Percentiles rank a stretch among this genome's conserved stretches.
Evolutionary conservation across 371 early-diverging fungal genomes (phyloP).

Genomic region (Mucor sp.): DNA sequence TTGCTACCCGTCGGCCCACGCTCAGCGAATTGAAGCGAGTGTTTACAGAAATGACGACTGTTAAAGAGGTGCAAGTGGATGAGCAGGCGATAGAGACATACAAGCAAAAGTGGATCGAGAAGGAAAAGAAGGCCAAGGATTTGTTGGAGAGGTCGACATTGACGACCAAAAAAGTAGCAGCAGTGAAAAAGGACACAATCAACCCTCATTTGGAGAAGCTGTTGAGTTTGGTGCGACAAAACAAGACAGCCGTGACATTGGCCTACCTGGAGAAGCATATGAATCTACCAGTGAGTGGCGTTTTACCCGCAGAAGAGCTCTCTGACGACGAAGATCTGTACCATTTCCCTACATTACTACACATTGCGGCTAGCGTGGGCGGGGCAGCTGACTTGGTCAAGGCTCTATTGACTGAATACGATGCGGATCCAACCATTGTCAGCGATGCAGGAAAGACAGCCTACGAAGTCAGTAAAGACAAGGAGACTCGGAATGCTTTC

Average conservation of each 20-base stretch:
- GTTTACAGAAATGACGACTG: constrained; percentile 49
- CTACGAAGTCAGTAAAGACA: constrained; percentile 79
- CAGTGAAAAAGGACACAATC: not conserved
- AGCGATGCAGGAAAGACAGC: constrained; percentile 68
- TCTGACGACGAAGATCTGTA: constrained; percentile 35
- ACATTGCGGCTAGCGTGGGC: constrained; percentile 58
- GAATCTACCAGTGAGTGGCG: constrained; percentile 19
- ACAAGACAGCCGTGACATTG: constrained; percentile 53
- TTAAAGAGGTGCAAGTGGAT: constrained; percentile 55
- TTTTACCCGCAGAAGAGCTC: constrained; percentile 53
- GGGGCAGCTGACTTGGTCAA: constrained; percentile 64
- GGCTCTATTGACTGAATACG: constrained; percentile 65
- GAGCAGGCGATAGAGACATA: constrained; percentile 31
- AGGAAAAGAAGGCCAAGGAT: constrained; percentile 28
- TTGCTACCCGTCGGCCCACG: constrained; percentile 78
- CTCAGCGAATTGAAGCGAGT: constrained; percentile 62
- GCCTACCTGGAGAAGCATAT: constrained; percentile 41
- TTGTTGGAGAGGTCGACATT: constrained; percentile 30
- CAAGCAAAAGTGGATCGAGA: constrained; percentile 28
- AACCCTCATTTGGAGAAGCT: constrained; percentile 40
- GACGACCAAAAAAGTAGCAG: constrained; percentile 2
- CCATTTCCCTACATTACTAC: constrained; percentile 69
- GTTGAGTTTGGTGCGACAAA: constrained; percentile 55
- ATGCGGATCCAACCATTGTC: constrained; percentile 78
- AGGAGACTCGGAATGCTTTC: constrained; percentile 79